Evolutionary conservation across 177 flowering plant genomes (phyloP).

Genomic region (Vitis hybrid): DNA sequence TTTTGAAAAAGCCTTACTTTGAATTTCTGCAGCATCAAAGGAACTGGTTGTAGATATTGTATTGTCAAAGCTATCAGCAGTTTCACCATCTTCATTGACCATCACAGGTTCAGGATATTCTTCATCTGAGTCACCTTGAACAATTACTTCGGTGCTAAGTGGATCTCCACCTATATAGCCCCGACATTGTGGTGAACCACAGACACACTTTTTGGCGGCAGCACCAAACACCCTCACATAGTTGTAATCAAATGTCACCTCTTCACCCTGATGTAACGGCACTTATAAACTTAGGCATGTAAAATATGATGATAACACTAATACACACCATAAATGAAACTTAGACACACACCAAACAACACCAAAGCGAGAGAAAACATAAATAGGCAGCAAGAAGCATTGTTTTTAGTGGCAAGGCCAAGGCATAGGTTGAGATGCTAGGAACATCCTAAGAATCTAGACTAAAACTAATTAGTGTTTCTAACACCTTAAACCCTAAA

Average conservation of each 20-base stretch:
- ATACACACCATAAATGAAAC: no score
- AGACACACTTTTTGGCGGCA: conserved; percentile 93
- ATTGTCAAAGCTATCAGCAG: conserved; percentile 16
- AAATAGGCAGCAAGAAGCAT: no score
- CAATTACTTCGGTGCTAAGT: conserved; percentile 59
- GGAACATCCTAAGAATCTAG: no score
- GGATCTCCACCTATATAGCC: conserved; percentile 98
- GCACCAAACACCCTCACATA: conserved; percentile 97
- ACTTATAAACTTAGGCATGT: not conserved
- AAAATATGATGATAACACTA: not conserved
- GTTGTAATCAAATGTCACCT: conserved; percentile 96
- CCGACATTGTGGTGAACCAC: conserved; percentile 83
- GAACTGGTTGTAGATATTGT: conserved; percentile 13
- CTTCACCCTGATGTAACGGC: conserved; percentile 70
- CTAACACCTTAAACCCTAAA: not conserved
- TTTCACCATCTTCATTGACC: conserved; percentile 49
- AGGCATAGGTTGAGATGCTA: no score
- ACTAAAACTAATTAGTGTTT: no score
- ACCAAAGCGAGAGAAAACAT: no score
- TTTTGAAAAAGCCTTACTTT: conserved; percentile 20
- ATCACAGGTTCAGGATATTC: conserved; percentile 82
- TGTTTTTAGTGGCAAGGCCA: no score
- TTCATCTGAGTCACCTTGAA: conserved; percentile 94
- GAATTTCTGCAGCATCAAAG: conserved; percentile 19
- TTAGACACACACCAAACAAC: no score